Base-by-base conservation (phyloP, 805 yeast species). In the Candida taoyuanica region DNA sequence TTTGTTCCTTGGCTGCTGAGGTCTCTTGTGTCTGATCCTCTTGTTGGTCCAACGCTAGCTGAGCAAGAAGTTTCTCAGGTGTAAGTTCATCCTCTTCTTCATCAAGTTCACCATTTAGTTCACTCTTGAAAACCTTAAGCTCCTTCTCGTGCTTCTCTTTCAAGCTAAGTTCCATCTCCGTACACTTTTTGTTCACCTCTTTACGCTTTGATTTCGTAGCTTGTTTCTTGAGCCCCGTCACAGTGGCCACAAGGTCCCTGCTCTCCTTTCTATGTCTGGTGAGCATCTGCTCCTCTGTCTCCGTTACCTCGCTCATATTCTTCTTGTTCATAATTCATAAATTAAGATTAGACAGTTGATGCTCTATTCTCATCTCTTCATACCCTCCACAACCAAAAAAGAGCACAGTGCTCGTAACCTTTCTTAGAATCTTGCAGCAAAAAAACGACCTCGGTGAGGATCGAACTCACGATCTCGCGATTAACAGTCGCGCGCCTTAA, bases 151-250 rank as follows among this genome's bases (percentile, higher is more conserved):
- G 96, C 37, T 63, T 70, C 17, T 40, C 50, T 40, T 73, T 73
- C 51, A 86, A 55, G 9, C 69, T 74, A 2, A 61, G 61, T 50
- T 84, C 86, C 64, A 86, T 49, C 31, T 70, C 74, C 28, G 67
- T 67, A 49, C 89, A 80, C 51, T 75, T 74, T 37, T 67, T 67
- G 47, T 69, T 59, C 8, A 86, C 80, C 43, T 76, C 77, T 58
- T 82, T 84, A 49, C 83, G 74, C 35, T 80, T 84, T 34, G 87
- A 81, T 55, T 86, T 85, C 14, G 86, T 77, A 3, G 91, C 89
- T 59, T 81, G 91, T 52, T 85, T 85, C 63, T 82, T 85, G 70
- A 88, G 61, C 2, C 84, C 81, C 3, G 95, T 86, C 21, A 78
- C 67, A 21, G 74, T 71, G 8, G 84, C 81, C 16, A 74, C 67